Percentiles rank a stretch among this genome's conserved stretches.
phyloP scores from a whole-genome alignment of 2,329 filamentous ascomycete genomes.

The Periconia sp. region DNA sequence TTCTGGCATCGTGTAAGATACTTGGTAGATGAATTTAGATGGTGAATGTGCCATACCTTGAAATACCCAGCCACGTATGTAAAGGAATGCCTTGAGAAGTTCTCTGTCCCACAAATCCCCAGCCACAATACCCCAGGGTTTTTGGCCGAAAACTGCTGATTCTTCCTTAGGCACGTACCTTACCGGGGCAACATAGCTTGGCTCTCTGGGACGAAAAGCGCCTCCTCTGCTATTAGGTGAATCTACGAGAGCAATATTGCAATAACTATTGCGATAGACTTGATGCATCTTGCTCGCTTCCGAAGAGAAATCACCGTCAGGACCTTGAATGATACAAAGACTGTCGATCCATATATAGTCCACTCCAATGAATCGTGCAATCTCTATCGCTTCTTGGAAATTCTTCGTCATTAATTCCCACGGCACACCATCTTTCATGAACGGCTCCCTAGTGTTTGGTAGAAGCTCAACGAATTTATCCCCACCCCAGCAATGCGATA shows the following conservation, averaged over 20 bases:
- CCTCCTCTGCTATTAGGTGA: constrained; percentile 20
- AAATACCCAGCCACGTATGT: constrained; percentile 31
- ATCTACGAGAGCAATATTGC: constrained; percentile 32
- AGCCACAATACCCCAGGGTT: constrained; percentile 19
- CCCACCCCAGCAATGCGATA: constrained; percentile 29
- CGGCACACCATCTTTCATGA: constrained; percentile 18
- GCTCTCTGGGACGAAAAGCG: constrained; percentile 19
- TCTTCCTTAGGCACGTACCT: constrained; percentile 8
- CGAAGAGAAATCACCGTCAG: constrained; percentile 16
- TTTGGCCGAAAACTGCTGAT: constrained; percentile 13
- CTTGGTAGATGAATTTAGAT: not conserved
- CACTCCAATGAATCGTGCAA: constrained; percentile 21
- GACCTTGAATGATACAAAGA: constrained; percentile 20
- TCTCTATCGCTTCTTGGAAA: constrained; percentile 26
- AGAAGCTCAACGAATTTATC: constrained; percentile 10
- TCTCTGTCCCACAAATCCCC: constrained; percentile 21
- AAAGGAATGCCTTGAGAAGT: constrained; percentile 19
- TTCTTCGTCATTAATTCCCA: constrained; percentile 15
- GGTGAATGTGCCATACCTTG: constrained; percentile 19
- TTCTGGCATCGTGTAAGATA: constrained; percentile 12
- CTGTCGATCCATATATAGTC: constrained; percentile 32
- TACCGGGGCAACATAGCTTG: constrained; percentile 14
- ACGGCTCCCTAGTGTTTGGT: constrained; percentile 5
- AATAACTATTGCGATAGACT: constrained; percentile 31
- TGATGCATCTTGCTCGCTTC: constrained; percentile 27